phyloP scores from a whole-genome alignment of 108 stramenopile genomes.

The Cyclostephanos tholiformis region DNA sequence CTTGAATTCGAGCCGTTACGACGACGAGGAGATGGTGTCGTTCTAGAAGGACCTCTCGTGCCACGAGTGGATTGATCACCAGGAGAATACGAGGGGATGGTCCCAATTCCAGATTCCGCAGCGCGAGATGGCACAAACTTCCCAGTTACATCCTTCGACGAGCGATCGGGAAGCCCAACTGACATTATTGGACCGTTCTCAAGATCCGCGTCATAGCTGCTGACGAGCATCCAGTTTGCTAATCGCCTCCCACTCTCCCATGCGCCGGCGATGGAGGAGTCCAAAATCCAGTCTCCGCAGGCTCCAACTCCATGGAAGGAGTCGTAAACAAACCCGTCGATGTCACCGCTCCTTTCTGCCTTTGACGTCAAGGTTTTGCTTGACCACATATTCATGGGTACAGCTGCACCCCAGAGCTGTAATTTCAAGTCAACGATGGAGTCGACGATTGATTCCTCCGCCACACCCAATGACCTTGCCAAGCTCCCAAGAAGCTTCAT shows the following conservation, averaged over 20 bases:
- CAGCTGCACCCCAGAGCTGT: constrained; percentile 90
- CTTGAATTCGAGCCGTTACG: too few relatives aligned
- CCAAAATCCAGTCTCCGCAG: constrained; percentile 87
- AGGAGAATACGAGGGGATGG: not conserved
- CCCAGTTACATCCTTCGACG: not conserved
- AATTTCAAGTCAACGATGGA: constrained; percentile 56
- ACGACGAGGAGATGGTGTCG: too few relatives aligned
- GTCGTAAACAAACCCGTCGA: constrained; percentile 72
- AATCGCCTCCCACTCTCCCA: constrained; percentile 81
- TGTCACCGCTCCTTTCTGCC: not conserved
- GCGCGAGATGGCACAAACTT: constrained; percentile 39
- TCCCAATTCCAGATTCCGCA: constrained; percentile 48
- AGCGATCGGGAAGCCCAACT: constrained; percentile 37
- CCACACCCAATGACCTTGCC: constrained; percentile 48
- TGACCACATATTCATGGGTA: constrained; percentile 80
- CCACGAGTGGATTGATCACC: too few relatives aligned
- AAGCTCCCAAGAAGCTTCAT: constrained; percentile 52
- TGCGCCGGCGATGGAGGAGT: constrained; percentile 78
- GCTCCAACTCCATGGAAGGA: constrained; percentile 62
- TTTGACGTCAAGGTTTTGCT: not conserved
- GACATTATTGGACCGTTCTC: not conserved
- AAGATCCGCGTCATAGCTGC: not conserved
- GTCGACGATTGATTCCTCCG: constrained; percentile 8
- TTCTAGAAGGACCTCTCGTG: too few relatives aligned
- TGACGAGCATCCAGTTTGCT: constrained; percentile 52